phyloP scores from a whole-genome alignment of 306 rosid species.

The Vigna hirtella region DNA sequence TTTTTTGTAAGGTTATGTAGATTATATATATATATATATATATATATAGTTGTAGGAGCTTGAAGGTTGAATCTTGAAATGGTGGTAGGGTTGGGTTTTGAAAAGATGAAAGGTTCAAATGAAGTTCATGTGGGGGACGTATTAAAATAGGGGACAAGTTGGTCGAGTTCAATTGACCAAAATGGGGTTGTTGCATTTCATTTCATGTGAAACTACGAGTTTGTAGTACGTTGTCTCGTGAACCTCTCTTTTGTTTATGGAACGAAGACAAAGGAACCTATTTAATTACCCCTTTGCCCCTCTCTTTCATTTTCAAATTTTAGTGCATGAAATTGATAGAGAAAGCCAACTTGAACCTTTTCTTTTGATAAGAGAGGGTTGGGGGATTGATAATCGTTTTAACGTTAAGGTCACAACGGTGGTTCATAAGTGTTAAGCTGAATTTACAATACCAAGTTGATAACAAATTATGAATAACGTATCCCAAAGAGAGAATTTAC shows the following conservation, averaged over 20 bases:
- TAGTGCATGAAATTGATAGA: background rate
- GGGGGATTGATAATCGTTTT: background rate
- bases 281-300: background rate
- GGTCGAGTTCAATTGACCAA: constrained; percentile 44
- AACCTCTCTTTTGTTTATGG: constrained; percentile 13
- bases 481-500: no score
- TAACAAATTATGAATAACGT: no score
- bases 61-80: constrained; percentile 13
- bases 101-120: constrained; percentile 24
- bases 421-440: background rate
- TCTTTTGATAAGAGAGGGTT: background rate
- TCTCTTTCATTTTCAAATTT: background rate
- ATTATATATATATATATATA: constrained; percentile 47
- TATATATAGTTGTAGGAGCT: constrained; percentile 14
- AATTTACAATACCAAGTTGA: background rate
- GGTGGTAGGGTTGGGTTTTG: constrained; percentile 41
- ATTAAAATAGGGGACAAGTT: constrained; percentile 49
- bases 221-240: constrained; percentile 10
- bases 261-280: constrained; percentile 11
- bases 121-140: constrained; percentile 54
- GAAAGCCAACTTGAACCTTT: background rate
- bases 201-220: constrained; percentile 2
- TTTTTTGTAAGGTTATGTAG: constrained; percentile 35
- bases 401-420: background rate
- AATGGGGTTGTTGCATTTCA: background rate